These are phyloP conservation scores for Nicotiana undulata DNA, from an alignment of 257 asterid species.

Conservation along the genomic window DNA sequence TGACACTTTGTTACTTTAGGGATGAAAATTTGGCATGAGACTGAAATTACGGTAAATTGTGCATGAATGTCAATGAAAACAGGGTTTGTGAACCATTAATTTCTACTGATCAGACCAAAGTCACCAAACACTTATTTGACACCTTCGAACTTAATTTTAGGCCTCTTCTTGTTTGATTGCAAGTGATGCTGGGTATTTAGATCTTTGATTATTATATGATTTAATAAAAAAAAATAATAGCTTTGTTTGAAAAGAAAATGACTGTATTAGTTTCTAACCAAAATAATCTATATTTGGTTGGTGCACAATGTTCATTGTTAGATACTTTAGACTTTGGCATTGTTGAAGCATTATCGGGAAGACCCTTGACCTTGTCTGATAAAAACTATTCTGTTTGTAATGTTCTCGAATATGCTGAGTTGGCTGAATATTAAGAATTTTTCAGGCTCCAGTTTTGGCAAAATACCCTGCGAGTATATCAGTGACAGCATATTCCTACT, in stretches of 20 bases:
- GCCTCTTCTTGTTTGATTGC: background rate
- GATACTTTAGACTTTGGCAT: background rate
- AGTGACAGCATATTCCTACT: conserved; percentile 84
- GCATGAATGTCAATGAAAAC: background rate
- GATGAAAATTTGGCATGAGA: background rate
- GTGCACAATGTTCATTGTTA: background rate
- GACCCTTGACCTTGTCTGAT: background rate
- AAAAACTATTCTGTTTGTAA: background rate
- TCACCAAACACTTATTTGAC: background rate
- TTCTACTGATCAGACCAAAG: background rate
- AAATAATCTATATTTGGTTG: background rate
- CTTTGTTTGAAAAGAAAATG: background rate
- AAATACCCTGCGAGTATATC: conserved; percentile 94
- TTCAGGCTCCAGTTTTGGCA: conserved; percentile 85
- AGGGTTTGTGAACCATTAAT: background rate
- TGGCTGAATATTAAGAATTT: conserved; percentile 8
- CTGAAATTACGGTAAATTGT: background rate
- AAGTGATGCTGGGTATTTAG: background rate
- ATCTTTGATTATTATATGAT: background rate
- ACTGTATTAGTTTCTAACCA: background rate
- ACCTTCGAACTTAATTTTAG: background rate
- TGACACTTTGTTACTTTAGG: background rate
- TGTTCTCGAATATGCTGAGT: background rate
- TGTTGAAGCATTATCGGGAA: background rate
- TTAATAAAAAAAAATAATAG: background rate